These are phyloP conservation scores for Hortaea sp. DNA, from an alignment of 2,329 filamentous ascomycete genomes.

Conservation along the genomic window DNA sequence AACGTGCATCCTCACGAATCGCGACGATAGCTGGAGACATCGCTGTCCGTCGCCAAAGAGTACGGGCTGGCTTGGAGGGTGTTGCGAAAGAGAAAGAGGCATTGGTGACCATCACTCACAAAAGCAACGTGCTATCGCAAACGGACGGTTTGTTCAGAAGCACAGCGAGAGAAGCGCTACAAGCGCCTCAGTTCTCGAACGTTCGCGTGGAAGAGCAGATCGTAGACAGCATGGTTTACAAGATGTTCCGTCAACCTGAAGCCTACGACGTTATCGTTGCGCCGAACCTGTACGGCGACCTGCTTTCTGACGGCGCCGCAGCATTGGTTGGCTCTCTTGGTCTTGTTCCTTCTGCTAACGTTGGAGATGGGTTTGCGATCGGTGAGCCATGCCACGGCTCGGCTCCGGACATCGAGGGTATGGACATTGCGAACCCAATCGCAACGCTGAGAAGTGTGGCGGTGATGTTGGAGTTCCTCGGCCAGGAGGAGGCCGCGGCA, in stretches of 20 bases:
- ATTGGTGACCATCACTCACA: conserved; percentile 93
- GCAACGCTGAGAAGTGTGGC: conserved; percentile 85
- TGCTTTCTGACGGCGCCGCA: conserved; percentile 88
- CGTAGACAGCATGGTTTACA: conserved; percentile 98
- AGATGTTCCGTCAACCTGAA: conserved; percentile 91
- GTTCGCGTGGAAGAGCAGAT: conserved; percentile 81
- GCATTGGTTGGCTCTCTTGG: conserved; percentile 87
- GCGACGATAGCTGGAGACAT: conserved; percentile 92
- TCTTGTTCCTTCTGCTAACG: conserved; percentile 89
- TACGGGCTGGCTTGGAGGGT: conserved; percentile 49
- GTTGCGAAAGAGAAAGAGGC: conserved; percentile 56
- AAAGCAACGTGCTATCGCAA: conserved; percentile 92
- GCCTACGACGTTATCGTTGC: conserved; percentile 97
- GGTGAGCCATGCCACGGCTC: conserved; percentile 96
- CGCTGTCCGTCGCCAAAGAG: conserved; percentile 72
- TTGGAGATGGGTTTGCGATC: conserved; percentile 88
- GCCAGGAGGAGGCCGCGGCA: conserved; percentile 75
- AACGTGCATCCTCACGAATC: conserved; percentile 76
- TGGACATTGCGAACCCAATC: conserved; percentile 90
- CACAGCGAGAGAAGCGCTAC: conserved; percentile 64
- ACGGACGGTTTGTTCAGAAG: conserved; percentile 92
- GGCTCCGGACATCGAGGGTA: conserved; percentile 89
- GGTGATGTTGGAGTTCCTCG: conserved; percentile 92
- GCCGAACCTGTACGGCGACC: conserved; percentile 94
- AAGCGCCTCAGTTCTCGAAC: conserved; percentile 55